Evolutionary conservation across 495 filamentous ascomycete genomes (phyloP), one percentile per base, ranked within the genome.

Genomic region (Chlorociboria aeruginascens): DNA sequence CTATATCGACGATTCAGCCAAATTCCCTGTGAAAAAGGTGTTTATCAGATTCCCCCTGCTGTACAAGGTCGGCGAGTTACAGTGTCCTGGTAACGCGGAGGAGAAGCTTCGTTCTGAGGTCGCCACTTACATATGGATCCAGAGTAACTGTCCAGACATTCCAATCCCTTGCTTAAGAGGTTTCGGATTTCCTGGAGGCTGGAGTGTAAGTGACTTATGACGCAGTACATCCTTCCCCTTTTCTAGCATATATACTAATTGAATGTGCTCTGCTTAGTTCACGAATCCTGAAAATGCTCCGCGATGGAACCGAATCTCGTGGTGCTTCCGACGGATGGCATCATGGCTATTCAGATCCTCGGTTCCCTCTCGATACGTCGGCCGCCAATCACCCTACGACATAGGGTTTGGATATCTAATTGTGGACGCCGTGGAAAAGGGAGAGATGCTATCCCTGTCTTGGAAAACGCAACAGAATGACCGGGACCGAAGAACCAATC

Each of bases 41-140:
- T 8, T 50, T 20, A 34, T 50, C 10, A 6, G 47, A 4, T 44
- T 45, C 47, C 42, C 37, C n/a, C n/a, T 50, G 43, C 47, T 40
- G 13, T 47, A 47, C 25, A 50, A 50, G 40, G 14, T 43, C 31
- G 47, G 33, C n/a, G 47, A 50, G 13, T 4, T 29, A 3, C 6
- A 8, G 12, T 33, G 34, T n/a, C 47, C 47, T 8, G 47, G 47
- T 8, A 50, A 32, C 16, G 37, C 17, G 3, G 46, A 49, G 47
- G 47, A 31, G n/a, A n/a, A n/a, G n/a, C n/a, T n/a, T n/a, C n/a
- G n/a, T n/a, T n/a, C n/a, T n/a, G n/a, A n/a, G n/a, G 47, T 29
- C 7, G 47, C 8, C 13, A 32, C 47, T 9, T 50, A 43, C 28
- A n/a, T 17, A 12, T 50, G 40, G 47, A 30, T 50, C 7, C 40